Conservation (phyloP, 164 flowering plant species). For the Tinospora cordifolia region DNA sequence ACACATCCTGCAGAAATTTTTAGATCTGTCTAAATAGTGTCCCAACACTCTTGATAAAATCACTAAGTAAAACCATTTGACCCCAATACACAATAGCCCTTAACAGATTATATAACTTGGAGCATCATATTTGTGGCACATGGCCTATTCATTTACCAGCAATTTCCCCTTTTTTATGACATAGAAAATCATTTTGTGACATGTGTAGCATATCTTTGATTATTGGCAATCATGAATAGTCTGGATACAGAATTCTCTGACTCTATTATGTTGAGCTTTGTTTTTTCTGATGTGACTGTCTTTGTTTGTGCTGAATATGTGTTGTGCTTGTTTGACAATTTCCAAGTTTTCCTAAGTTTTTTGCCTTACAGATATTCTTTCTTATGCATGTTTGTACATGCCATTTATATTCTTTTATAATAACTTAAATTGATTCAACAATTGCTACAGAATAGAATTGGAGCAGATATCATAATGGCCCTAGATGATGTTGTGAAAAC, state of each 20-base stretch:
- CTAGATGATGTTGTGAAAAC: slow-evolving; percentile 96
- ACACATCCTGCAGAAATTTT: too few species aligned
- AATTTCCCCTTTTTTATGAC: not conserved
- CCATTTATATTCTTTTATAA: not conserved
- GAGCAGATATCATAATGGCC: slow-evolving; percentile 99
- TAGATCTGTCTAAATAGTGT: too few species aligned
- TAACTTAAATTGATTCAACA: not conserved
- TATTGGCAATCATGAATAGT: not conserved
- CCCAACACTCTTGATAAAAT: too few species aligned
- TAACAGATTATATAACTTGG: too few species aligned
- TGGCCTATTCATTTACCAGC: not conserved
- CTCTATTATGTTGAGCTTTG: too few species aligned
- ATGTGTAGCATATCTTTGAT: not conserved
- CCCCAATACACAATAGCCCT: too few species aligned
- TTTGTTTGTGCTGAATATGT: not conserved
- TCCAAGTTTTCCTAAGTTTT: not conserved
- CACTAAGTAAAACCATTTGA: too few species aligned
- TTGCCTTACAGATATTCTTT: not conserved
- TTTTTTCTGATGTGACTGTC: too few species aligned
- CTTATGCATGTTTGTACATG: too few species aligned
- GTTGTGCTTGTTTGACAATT: not conserved
- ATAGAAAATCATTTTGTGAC: not conserved
- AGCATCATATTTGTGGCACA: not conserved
- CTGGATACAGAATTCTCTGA: not conserved
- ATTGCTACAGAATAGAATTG: slow-evolving; percentile 78